phyloP scores from a whole-genome alignment of 139 green algal genomes.

The Coccomyxa sp. region DNA sequence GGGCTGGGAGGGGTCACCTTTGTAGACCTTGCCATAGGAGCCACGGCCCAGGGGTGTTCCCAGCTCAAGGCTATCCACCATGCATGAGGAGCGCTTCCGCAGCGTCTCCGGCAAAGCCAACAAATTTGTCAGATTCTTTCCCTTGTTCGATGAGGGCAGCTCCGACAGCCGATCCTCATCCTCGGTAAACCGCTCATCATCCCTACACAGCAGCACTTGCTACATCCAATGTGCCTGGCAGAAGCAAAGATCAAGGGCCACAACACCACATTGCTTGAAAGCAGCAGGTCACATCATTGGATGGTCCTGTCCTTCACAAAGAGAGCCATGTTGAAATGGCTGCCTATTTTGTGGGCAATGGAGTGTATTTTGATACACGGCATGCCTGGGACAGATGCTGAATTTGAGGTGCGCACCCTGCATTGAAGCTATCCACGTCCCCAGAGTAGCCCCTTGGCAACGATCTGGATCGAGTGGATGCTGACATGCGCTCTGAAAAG shows the following conservation, averaged over 20 bases:
- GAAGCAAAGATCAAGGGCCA: too few species aligned
- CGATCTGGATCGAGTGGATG: not conserved
- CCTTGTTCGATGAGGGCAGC: not conserved
- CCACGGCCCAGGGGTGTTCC: not conserved
- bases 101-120: not conserved
- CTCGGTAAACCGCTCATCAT: not conserved
- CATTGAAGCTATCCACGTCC: not conserved
- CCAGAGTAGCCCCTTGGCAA: not conserved
- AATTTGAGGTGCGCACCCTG: not conserved
- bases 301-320: too few species aligned
- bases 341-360: too few species aligned
- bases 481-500: too few species aligned
- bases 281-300: too few species aligned
- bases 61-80: not conserved
- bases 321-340: too few species aligned
- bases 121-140: not conserved
- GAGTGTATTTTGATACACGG: too few species aligned
- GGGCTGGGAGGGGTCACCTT: not conserved
- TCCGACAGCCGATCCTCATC: not conserved
- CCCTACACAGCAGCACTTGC: too few species aligned
- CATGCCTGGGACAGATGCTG: too few species aligned
- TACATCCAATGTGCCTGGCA: too few species aligned
- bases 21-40: slow-evolving; percentile 11
- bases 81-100: not conserved
- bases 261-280: too few species aligned